phyloP scores from a whole-genome alignment of 257 asterid genomes.

The Hygrophila difformis region DNA sequence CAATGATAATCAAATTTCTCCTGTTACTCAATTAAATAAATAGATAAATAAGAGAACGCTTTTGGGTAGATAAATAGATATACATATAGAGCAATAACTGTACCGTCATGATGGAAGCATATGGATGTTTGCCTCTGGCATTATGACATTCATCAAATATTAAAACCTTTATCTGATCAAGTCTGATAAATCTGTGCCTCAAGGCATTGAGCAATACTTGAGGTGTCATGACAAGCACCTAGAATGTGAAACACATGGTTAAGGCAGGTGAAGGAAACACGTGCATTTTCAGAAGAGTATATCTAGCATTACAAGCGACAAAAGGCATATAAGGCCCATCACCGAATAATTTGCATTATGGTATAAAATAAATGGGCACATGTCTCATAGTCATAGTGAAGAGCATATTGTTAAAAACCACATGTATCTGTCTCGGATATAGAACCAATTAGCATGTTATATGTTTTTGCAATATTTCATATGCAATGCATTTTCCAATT shows the following conservation, averaged over 20 bases:
- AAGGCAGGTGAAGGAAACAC: slow-evolving; percentile 9
- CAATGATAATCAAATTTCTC: too few species aligned
- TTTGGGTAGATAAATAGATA: neutral
- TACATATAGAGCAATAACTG: neutral
- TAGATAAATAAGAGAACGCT: neutral
- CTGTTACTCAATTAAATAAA: neutral
- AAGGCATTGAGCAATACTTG: slow-evolving; percentile 62
- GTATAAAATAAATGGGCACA: neutral
- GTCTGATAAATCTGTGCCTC: slow-evolving; percentile 47
- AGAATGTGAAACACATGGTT: slow-evolving; percentile 17
- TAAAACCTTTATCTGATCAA: slow-evolving; percentile 56
- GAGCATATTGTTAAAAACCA: too few species aligned
- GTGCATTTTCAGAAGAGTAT: neutral
- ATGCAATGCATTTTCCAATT: too few species aligned
- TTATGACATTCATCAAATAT: slow-evolving; percentile 87
- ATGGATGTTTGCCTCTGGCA: slow-evolving; percentile 59
- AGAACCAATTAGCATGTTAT: too few species aligned
- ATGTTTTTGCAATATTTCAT: too few species aligned
- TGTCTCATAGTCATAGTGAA: too few species aligned
- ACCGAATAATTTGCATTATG: neutral
- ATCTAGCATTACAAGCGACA: neutral
- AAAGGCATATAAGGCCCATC: neutral
- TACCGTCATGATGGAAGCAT: slow-evolving; percentile 81
- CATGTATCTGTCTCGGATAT: too few species aligned
- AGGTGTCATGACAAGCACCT: slow-evolving; percentile 98